Base-by-base conservation (phyloP, 805 yeast species). In the Hyphopichia homilentoma region DNA sequence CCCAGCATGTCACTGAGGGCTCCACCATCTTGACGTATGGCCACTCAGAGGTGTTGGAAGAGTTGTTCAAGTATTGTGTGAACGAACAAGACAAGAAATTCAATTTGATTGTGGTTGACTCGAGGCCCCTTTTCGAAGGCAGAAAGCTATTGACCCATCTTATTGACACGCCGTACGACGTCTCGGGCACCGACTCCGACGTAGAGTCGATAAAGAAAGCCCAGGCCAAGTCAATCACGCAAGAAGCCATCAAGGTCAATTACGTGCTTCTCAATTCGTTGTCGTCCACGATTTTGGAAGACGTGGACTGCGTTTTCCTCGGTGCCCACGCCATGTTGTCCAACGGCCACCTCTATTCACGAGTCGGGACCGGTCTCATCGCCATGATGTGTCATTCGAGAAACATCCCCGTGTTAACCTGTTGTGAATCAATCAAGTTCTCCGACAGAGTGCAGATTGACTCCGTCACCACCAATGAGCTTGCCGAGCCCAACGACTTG, bases 261-360 rank as follows among this genome's bases (percentile, higher is more conserved):
- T 93, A 93, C 51, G 84, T 83, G 14, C 63, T 88, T 42, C 76
- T 93, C 38, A 82, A 80, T 34, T 82, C 95, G 13, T 66, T 93
- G 30, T 76, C 89, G 3, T 57, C 69, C 4, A 79, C 93, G 16
- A 79, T 87, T 7, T 71, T 93, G 47, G 84, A 81, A 45, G 88
- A 85, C 55, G 90, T 93, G 21, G 93, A 93, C 47, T 82, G 84
- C 44, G 95, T 93, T 5, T 83, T 93, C 57, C 67, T 93, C 21
- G 98, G 98, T 11, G 97, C 97, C 0, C 97, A 93, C 54, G 94
- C 97, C 20, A 88, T 93, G 85, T 71, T 93, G 36, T 87, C 97
- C 6, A 93, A 93, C 53, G 98, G 98, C 1, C 77, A 88, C 54
- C 70, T 93, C 35, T 88, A 85, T 53, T 84, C 97, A 2, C 76